Evolutionary conservation across 2,329 filamentous ascomycete genomes (phyloP).

Genomic region (Penicillium sp.): DNA sequence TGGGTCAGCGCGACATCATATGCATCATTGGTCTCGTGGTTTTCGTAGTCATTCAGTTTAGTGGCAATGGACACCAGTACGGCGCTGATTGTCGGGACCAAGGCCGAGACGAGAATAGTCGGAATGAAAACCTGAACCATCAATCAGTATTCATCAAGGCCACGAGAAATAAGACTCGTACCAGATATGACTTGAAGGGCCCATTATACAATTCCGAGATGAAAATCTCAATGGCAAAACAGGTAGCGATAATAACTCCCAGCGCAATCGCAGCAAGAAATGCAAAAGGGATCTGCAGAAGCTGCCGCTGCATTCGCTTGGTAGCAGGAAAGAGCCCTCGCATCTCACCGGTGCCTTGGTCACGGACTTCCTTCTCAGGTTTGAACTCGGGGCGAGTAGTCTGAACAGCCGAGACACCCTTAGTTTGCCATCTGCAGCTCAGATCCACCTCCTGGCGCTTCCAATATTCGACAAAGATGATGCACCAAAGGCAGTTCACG

Average conservation of each 20-base stretch:
- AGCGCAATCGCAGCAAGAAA: constrained; percentile 67
- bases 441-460: constrained; percentile 88
- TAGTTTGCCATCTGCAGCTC: constrained; percentile 83
- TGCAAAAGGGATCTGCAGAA: constrained; percentile 85
- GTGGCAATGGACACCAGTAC: constrained; percentile 78
- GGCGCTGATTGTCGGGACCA: constrained; percentile 73
- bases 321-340: constrained; percentile 69
- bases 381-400: constrained; percentile 71
- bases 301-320: constrained; percentile 72
- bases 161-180: constrained; percentile 41
- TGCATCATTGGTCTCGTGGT: constrained; percentile 82
- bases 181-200: constrained; percentile 78
- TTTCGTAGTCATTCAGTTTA: constrained; percentile 75
- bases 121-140: constrained; percentile 69
- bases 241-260: constrained; percentile 79
- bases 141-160: constrained; percentile 7
- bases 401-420: constrained; percentile 77
- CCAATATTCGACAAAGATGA: constrained; percentile 93
- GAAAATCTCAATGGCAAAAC: constrained; percentile 94
- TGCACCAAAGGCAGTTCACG: constrained; percentile 75
- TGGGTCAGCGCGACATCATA: constrained; percentile 80
- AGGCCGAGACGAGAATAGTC: constrained; percentile 74
- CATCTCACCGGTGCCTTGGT: constrained; percentile 77
- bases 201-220: constrained; percentile 92
- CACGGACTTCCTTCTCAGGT: constrained; percentile 69